Conservation (phyloP, 306 rosid genomes). For the Elaeagnus macrophylla region DNA sequence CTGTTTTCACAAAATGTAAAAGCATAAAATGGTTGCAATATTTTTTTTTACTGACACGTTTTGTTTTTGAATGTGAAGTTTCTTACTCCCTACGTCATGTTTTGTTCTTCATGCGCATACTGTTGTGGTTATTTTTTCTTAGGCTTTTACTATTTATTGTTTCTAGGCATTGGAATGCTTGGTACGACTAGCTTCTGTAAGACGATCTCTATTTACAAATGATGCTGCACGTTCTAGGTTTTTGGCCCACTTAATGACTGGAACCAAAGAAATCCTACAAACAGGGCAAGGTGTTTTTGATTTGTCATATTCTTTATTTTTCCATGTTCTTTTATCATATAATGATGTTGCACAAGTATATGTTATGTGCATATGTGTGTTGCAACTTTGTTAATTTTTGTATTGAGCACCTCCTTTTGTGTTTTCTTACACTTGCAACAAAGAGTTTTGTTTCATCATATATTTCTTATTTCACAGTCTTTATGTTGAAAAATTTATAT, state of each 20-base stretch:
- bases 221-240: conserved; percentile 96
- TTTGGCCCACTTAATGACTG: conserved; percentile 98
- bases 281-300: conserved; percentile 88
- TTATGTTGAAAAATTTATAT: too few relatives aligned
- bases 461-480: too few relatives aligned
- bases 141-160: conserved; percentile 36
- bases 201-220: conserved; percentile 94
- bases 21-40: conserved; percentile 4
- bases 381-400: too few relatives aligned
- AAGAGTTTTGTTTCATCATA: too few relatives aligned
- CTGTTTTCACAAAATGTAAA: too few relatives aligned
- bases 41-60: neutral
- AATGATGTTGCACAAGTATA: conserved; percentile 18
- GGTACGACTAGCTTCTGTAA: conserved; percentile 97
- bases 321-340: conserved; percentile 3
- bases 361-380: neutral
- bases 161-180: conserved; percentile 98
- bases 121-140: conserved; percentile 19
- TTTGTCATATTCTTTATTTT: conserved; percentile 26
- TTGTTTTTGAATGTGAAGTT: neutral
- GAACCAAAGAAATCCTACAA: conserved; percentile 98
- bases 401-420: too few relatives aligned
- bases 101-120: conserved; percentile 18
- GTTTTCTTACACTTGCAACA: too few relatives aligned
- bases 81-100: conserved; percentile 4